Percentiles rank a stretch among this genome's conserved stretches.
These are phyloP conservation scores for Aquilaria malaccensis DNA, from an alignment of 345 rosid genomes.

Conservation along the genomic window DNA sequence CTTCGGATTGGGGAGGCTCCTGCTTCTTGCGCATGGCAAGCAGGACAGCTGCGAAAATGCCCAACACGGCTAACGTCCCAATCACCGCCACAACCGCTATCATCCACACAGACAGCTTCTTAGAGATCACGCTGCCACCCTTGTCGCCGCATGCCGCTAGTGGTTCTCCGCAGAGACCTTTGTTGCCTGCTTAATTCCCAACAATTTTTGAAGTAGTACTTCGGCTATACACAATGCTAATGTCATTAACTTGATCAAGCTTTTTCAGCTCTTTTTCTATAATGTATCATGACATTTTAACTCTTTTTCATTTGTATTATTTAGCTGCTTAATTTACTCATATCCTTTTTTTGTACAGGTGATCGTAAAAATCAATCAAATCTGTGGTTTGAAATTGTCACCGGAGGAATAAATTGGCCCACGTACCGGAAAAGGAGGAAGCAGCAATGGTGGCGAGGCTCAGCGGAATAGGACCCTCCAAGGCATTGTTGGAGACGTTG, in stretches of 20 bases:
- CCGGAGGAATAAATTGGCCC: not conserved
- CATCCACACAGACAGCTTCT: slow-evolving; percentile 9
- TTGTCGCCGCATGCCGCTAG: slow-evolving; percentile 19
- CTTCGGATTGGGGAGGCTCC: slow-evolving; percentile 18
- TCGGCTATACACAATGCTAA: no score
- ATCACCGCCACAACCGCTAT: slow-evolving; percentile 9
- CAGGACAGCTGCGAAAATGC: slow-evolving; percentile 13
- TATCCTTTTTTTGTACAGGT: no score
- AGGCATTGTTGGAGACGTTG: slow-evolving; percentile 48
- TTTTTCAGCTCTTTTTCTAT: no score
- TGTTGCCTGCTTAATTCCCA: slow-evolving; percentile 41
- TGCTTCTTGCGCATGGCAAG: slow-evolving; percentile 12
- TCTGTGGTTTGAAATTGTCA: no score
- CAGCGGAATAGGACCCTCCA: slow-evolving; percentile 56
- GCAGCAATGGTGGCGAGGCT: slow-evolving; percentile 27
- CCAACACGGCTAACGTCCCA: slow-evolving; percentile 1
- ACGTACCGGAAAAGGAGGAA: slow-evolving; percentile 42
- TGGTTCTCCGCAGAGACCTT: slow-evolving; percentile 64
- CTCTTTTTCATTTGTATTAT: no score
- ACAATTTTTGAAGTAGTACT: not conserved
- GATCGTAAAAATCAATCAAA: no score
- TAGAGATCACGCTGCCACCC: not conserved
- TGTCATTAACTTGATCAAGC: no score
- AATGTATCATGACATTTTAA: no score
- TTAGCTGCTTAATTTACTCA: no score